Evolutionary conservation across 768 basidiomycete species (phyloP).

Genomic region (Cyclocybe aegerita): DNA sequence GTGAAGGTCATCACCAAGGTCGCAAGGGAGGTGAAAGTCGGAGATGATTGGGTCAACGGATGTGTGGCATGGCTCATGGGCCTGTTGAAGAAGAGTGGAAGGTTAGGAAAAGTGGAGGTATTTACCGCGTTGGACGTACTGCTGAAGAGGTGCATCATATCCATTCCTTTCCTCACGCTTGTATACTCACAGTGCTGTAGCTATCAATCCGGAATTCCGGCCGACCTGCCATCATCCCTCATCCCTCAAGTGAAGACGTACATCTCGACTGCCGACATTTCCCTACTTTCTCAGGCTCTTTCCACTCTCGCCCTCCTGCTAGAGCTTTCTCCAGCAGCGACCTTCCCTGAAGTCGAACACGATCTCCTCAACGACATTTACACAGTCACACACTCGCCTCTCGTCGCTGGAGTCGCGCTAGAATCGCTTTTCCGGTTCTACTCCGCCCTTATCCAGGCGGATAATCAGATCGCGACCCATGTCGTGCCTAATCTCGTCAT

Average conservation of each 20-base stretch:
- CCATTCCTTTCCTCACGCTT: neutral
- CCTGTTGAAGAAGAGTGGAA: constrained; percentile 75
- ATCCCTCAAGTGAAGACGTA: constrained; percentile 76
- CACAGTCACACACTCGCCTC: constrained; percentile 72
- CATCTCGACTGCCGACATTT: constrained; percentile 73
- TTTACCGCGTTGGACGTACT: constrained; percentile 77
- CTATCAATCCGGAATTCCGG: constrained; percentile 46
- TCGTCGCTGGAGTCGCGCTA: constrained; percentile 72
- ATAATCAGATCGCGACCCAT: constrained; percentile 79
- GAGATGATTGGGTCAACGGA: constrained; percentile 79
- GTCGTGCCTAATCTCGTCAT: constrained; percentile 76
- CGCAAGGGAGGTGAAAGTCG: constrained; percentile 69
- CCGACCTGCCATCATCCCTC: constrained; percentile 58
- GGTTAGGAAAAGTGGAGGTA: constrained; percentile 74
- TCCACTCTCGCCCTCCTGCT: constrained; percentile 67
- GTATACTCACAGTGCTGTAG: constrained; percentile 17
- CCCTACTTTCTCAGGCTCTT: constrained; percentile 73
- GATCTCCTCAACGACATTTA: constrained; percentile 67
- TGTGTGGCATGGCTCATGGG: constrained; percentile 77
- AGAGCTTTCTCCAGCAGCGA: constrained; percentile 59
- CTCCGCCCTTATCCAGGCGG: constrained; percentile 76
- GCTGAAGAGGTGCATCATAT: constrained; percentile 52
- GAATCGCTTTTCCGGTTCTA: constrained; percentile 87
- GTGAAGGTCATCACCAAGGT: constrained; percentile 84
- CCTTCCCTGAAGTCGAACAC: constrained; percentile 78